Conservation (phyloP, 2,329 filamentous ascomycete species). For the Ascochyta lentis region DNA sequence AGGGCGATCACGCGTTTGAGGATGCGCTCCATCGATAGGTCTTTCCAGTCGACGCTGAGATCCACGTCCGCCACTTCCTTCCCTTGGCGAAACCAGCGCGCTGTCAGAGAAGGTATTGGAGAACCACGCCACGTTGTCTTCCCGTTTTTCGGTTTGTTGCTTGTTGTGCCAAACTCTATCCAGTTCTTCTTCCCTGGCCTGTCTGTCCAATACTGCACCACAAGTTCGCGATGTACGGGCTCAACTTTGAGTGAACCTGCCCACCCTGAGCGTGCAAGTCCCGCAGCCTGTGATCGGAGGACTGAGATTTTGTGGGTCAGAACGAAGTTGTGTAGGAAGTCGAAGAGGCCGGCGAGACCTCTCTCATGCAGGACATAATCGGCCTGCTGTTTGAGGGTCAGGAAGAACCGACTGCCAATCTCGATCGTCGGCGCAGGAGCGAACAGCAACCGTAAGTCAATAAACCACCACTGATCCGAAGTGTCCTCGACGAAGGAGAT, state of each 20-base stretch:
- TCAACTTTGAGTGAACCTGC: conserved; percentile 79
- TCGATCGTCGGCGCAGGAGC: conserved; percentile 69
- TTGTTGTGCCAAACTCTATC: conserved; percentile 85
- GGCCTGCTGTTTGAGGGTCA: conserved; percentile 71
- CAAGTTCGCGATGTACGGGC: conserved; percentile 77
- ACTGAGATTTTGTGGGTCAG: conserved; percentile 90
- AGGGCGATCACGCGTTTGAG: conserved; percentile 76
- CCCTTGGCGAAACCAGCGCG: conserved; percentile 86
- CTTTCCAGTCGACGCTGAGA: conserved; percentile 70
- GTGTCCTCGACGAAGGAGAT: conserved; percentile 87
- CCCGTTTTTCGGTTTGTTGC: conserved; percentile 57
- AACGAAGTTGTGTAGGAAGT: conserved; percentile 84
- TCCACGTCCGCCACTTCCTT: conserved; percentile 73
- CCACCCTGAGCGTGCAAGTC: conserved; percentile 76
- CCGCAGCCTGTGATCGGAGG: conserved; percentile 76
- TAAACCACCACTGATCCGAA: conserved; percentile 87
- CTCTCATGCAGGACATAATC: conserved; percentile 74
- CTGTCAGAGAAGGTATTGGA: conserved; percentile 54
- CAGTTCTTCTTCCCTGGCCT: conserved; percentile 80
- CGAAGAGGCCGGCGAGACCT: conserved; percentile 81
- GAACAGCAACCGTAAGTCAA: conserved; percentile 88
- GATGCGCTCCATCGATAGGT: conserved; percentile 76
- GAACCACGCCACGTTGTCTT: conserved; percentile 45
- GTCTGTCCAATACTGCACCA: conserved; percentile 89
- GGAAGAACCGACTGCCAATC: conserved; percentile 63